Conservation (phyloP, 1,284 basidiomycete species). For the Austroboletus rostrupii region DNA sequence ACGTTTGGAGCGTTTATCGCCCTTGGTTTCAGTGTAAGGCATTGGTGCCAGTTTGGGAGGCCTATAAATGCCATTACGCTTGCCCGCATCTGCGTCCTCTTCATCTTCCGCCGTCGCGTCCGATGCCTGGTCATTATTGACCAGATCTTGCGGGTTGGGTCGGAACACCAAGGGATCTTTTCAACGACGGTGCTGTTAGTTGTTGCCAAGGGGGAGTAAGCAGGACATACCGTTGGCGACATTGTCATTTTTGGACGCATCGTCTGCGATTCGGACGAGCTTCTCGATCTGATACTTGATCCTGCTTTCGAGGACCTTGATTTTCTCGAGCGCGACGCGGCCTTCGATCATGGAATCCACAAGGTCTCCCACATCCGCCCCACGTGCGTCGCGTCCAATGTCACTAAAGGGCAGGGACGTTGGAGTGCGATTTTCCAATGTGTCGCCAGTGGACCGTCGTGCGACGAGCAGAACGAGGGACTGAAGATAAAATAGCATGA, state of each 20-base stretch:
- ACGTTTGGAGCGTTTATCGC: conserved; percentile 43
- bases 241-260: conserved; percentile 50
- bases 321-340: conserved; percentile 75
- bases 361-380: conserved; percentile 56
- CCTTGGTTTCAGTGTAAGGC: conserved; percentile 74
- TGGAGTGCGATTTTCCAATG: conserved; percentile 49
- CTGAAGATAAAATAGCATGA: conserved; percentile 85
- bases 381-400: conserved; percentile 50
- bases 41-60: conserved; percentile 92
- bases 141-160: conserved; percentile 76
- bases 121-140: conserved; percentile 38
- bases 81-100: conserved; percentile 27
- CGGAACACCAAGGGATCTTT: conserved; percentile 87
- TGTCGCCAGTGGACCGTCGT: conserved; percentile 62
- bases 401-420: conserved; percentile 51
- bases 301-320: conserved; percentile 75
- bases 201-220: background rate
- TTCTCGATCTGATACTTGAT: conserved; percentile 97
- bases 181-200: conserved; percentile 3
- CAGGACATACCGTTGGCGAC: conserved; percentile 59
- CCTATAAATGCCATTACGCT: conserved; percentile 68
- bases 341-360: conserved; percentile 73
- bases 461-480: conserved; percentile 77
- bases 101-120: conserved; percentile 35
- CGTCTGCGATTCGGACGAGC: conserved; percentile 72